phyloP scores from a whole-genome alignment of 257 asterid species.

The Gardenia jasminoides region DNA sequence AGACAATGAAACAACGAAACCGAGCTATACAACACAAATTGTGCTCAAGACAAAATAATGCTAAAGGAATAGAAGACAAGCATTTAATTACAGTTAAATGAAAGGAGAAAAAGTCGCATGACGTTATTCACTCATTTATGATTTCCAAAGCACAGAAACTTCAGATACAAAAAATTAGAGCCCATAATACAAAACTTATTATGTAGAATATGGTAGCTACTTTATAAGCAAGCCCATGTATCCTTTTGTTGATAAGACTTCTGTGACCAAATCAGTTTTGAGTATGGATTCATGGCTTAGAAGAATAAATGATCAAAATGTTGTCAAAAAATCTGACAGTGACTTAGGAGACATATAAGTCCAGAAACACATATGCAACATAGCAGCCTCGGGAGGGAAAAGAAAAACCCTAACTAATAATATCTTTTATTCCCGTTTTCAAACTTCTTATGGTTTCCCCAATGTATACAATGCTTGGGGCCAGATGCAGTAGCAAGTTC shows the following conservation, averaged over 20 bases:
- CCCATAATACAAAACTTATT: neutral
- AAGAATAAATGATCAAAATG: neutral
- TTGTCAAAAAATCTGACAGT: neutral
- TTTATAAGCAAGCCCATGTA: neutral
- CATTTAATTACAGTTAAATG: neutral
- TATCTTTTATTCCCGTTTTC: neutral
- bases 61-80: neutral
- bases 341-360: neutral
- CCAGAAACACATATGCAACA: neutral
- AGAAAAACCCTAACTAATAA: neutral
- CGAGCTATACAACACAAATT: neutral
- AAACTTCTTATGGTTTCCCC: neutral
- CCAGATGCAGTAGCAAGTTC: neutral
- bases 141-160: neutral
- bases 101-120: neutral
- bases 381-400: neutral
- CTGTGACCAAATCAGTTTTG: neutral
- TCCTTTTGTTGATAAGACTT: neutral
- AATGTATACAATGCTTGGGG: neutral
- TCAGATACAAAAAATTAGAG: neutral
- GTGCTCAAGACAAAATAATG: neutral
- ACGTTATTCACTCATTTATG: neutral
- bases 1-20: slow-evolving; percentile 10
- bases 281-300: neutral
- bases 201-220: neutral